A percentile compares a stretch with the other conserved stretches of the same genome.
Evolutionary conservation across 257 asterid species (phyloP).

Genomic region (Solanum sitiens): DNA sequence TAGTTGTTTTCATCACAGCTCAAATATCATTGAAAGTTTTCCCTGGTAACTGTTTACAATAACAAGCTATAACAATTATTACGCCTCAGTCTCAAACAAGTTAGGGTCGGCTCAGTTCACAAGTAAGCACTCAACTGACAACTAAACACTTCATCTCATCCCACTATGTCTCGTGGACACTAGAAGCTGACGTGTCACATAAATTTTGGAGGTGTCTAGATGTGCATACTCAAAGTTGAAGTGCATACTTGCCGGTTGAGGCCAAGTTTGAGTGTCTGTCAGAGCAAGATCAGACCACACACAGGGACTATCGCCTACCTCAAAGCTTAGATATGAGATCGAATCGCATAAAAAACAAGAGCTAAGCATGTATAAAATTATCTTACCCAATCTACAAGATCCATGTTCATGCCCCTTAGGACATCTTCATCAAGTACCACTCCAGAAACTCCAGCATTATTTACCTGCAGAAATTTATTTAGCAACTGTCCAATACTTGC

Average conservation of each 20-base stretch:
- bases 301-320: neutral
- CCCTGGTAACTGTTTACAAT: constrained; percentile 26
- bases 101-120: too few relatives aligned
- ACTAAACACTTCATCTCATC: neutral
- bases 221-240: neutral
- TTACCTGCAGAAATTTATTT: constrained; percentile 29
- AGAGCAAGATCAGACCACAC: neutral
- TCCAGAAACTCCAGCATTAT: constrained; percentile 78
- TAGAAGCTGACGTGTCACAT: neutral
- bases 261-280: neutral
- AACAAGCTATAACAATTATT: neutral
- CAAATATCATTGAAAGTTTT: too few relatives aligned
- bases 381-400: constrained; percentile 53
- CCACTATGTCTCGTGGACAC: neutral
- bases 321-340: neutral
- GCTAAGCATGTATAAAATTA: neutral
- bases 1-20: too few relatives aligned
- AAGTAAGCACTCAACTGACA: neutral
- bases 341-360: neutral
- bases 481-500: too few relatives aligned
- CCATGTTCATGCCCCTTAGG: constrained; percentile 44
- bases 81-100: neutral
- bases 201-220: too few relatives aligned
- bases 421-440: constrained; percentile 56
- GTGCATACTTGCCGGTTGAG: neutral